Conservation (phyloP, 2,329 filamentous ascomycete species). For the Xylariaceae sp. region DNA sequence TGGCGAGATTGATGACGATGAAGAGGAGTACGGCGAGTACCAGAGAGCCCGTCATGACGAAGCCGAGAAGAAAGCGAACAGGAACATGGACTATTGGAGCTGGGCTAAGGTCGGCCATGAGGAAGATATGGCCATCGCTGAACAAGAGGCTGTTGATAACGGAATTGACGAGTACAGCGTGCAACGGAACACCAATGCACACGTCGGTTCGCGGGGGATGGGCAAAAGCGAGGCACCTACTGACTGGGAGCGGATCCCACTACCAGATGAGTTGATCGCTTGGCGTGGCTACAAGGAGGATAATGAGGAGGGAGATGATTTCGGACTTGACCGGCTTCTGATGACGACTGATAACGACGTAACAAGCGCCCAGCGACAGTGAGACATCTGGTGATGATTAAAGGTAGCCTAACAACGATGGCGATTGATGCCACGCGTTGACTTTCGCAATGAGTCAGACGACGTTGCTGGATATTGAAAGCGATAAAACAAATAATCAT, state of each 20-base stretch:
- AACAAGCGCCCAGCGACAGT: no score
- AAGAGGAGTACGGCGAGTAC: conserved; percentile 41
- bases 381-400: no score
- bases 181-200: neutral
- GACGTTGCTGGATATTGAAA: no score
- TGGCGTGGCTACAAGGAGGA: neutral
- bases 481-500: no score
- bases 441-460: no score
- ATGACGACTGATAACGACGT: neutral
- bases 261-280: neutral
- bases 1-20: conserved; percentile 39
- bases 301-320: conserved; percentile 11
- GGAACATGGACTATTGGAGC: conserved; percentile 21
- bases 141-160: neutral
- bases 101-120: conserved; percentile 22
- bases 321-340: conserved; percentile 11
- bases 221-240: neutral
- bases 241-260: neutral
- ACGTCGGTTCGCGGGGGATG: neutral
- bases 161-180: neutral
- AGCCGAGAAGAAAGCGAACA: conserved; percentile 9
- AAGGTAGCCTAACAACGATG: no score
- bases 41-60: conserved; percentile 30
- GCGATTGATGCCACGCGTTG: no score
- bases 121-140: neutral